Evolutionary conservation across 2,329 filamentous ascomycete genomes (phyloP), one percentile per base, ranked within the genome.

Genomic region (Drechslera avenae): DNA sequence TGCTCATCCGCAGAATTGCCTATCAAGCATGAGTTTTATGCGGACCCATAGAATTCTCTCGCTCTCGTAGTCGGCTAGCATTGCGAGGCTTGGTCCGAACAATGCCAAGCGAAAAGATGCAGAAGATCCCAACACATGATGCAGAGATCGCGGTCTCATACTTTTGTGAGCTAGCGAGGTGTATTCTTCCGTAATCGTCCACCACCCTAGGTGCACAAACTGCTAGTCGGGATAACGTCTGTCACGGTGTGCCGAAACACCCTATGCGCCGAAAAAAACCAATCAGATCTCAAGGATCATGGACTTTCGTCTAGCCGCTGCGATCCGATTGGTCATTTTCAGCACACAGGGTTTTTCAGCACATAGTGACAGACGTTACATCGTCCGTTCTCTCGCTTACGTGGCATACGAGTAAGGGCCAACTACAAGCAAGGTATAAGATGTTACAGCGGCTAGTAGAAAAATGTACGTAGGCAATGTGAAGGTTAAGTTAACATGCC

Each of bases 91-190:
- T 40, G 23, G 13, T 40, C 23, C 37, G 37, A 6, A 40, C 37
- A 40, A 30, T 40, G 37, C 23, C 23, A 16, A 30, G 13, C 37
- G 10, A 40, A 40, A 30, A 30, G 21, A 40, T 40, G 37, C 37
- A 40, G 23, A 40, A 30, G 37, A 30, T 40, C 13, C 23, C 21
- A 40, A 40, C 23, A 40, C 37, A 40, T 40, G 23, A 17, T 40
- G 21, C 23, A 26, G 23, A 30, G 23, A 40, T 40, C 23, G 21
- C 23, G 37, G n/a, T 31, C n/a, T 30, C 23, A 17, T 40, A 30
- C 37, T 40, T 30, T 40, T 40, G 23, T 30, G 23, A 40, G 21
- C 37, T 40, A 40, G 37, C 16, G 30, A 40, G n/a, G 23, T 40
- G 23, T 40, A 13, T 40, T 40, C 37, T 40, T 40, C 37, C 5